Evolutionary conservation across 768 basidiomycete genomes (phyloP), one percentile per base, ranked within the genome.

Genomic region (Lentinula sp.): DNA sequence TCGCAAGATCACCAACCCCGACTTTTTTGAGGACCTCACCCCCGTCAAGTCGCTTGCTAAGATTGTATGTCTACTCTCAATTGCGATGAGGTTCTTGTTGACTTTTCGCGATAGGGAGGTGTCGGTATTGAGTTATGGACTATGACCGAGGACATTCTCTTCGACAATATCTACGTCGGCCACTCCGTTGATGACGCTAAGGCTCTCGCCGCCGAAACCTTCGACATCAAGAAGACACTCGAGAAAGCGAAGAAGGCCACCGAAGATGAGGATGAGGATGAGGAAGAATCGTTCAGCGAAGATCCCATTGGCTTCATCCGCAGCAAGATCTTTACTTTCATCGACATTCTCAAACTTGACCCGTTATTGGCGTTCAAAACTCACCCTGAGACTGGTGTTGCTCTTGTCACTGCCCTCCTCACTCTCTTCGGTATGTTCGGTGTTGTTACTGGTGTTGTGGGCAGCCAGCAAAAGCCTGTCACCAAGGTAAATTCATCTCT

Each of bases 41-140:
- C 95, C 95, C 5, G 82, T 93, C 66, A 88, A 93, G 80, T 79
- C 76, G 73, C 83, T 99, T 54, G 79, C 84, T 68, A 91, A 92
- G 75, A 96, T 99, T 70, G 90, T 91, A 64, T 63, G 88, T 62
- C 16, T 18, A 32, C 37, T 10, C 1, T n/a, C 10, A 10, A 31
- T 18, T n/a, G 8, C 2, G 52, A 9, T 13, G 15, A 53, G 3
- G 16, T 54, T 10, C 11, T 7, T 11, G 1, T 53, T 62, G n/a
- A 1, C 5, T 13, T 18, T 55, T 40, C 11, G 1, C 10, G 5
- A 21, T 61, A 91, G 89, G 91, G 93, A 66, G 95, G 94, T 76
- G 84, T 97, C 63, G 95, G 95, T 70, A 95, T 98, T 66, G 97
- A 99, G 76, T 86, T 98, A 67, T 99, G 97, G 97, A 96, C 96